Evolutionary conservation across 495 filamentous ascomycete genomes (phyloP), one percentile per base, ranked within the genome.

Genomic region (Talaromyces nanjingensis): DNA sequence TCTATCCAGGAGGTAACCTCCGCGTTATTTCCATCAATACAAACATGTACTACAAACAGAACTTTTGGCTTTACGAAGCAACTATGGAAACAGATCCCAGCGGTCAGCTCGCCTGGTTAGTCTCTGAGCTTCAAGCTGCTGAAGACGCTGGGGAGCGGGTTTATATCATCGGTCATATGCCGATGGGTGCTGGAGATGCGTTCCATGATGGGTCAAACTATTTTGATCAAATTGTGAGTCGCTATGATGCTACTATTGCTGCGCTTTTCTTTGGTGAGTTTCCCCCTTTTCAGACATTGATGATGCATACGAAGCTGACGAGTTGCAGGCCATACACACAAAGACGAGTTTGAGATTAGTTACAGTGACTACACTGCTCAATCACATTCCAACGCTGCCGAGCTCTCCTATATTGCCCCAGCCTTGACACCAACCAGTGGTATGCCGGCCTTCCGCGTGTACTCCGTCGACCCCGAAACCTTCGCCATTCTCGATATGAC

Each of bases 1-100:
- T 74, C 29, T 71, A 79, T 53, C 73, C 74, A 9, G 66, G 69
- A 56, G 71, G 70, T 24, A 76, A 77, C 12, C 74, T 87, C 3
- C 75, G 81, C 16, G 73, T 87, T 49, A 84, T 87, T 66, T 84
- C 82, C 16, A 75, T 84, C 64, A 87, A 82, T 70, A 86, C 79
- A 37, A 79, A 83, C 64, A 74, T 84, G 67, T 86, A 82, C 74
- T 85, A 86, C 67, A 76, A 74, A 55, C 72, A 77, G 49, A 85
- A 86, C 71, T 84, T 80, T 72, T 81, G 78, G 74, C 64, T 78
- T 18, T 86, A 83, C 65, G 67, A 77, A 57, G 71, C 77, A 12
- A 73, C 78, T 2, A 80, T 83, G 77, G 73, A 81, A 56, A 68
- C 42, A 12, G 81, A 85, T 65, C 82, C 82, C 8, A 72, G 71